Percentiles rank a stretch among this genome's conserved stretches.
phyloP scores from a whole-genome alignment of 371 early-diverging fungal genomes.

The Mucor sp. region DNA sequence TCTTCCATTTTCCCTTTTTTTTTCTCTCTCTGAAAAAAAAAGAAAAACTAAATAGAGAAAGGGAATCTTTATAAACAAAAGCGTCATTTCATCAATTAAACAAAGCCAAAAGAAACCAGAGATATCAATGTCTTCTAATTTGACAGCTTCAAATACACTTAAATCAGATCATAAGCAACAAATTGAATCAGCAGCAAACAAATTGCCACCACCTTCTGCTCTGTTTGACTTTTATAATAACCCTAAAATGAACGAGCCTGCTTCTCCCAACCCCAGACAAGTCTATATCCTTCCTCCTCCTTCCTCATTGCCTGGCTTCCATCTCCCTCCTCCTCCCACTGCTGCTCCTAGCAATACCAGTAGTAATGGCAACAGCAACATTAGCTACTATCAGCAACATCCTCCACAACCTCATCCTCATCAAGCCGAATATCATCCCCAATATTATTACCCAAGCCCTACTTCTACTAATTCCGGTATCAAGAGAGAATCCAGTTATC shows the following conservation, averaged over 20 bases:
- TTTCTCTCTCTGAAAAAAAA: neutral
- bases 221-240: conserved; percentile 19
- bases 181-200: conserved; percentile 4
- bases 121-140: conserved; percentile 5
- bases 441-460: conserved; percentile 8
- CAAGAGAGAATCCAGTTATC: conserved; percentile 1
- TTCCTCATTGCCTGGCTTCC: conserved; percentile 39
- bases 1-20: neutral
- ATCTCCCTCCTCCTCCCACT: conserved; percentile 20
- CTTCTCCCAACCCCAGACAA: conserved; percentile 26
- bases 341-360: neutral
- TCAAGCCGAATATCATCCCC: conserved; percentile 10
- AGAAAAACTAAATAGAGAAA: neutral
- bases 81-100: neutral
- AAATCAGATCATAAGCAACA: conserved; percentile 11
- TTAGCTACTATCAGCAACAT: conserved; percentile 3
- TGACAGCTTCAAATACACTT: neutral
- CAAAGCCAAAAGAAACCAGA: neutral
- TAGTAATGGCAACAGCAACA: neutral
- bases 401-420: conserved; percentile 9
- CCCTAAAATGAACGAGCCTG: neutral
- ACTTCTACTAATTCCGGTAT: neutral
- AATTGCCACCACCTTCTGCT: conserved; percentile 34
- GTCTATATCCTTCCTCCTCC: conserved; percentile 46
- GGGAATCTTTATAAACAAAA: neutral